A percentile compares a stretch with the other conserved stretches of the same genome.
Evolutionary conservation across 306 rosid species (phyloP).

Genomic region (Gynostemma pentaphyllum): DNA sequence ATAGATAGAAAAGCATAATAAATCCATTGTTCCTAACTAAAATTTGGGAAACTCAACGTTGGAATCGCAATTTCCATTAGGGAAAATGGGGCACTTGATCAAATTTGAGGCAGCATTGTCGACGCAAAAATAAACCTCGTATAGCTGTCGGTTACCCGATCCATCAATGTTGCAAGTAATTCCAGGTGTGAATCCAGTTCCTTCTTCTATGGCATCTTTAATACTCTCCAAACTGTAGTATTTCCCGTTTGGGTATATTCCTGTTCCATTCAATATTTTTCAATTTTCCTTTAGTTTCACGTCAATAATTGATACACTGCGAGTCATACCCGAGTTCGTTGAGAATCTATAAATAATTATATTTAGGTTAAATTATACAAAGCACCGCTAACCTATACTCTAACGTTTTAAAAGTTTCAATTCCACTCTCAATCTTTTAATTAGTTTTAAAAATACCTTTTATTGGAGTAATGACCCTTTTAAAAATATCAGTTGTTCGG

Average conservation of each 20-base stretch:
- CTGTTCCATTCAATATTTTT: slow-evolving; percentile 15
- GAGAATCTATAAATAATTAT: no score
- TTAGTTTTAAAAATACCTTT: no score
- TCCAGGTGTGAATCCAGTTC: slow-evolving; percentile 30
- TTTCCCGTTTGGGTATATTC: slow-evolving; percentile 48
- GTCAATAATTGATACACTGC: neutral
- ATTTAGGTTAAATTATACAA: no score
- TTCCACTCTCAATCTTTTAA: no score
- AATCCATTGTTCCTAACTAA: slow-evolving; percentile 11
- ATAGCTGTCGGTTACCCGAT: slow-evolving; percentile 31
- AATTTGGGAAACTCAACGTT: slow-evolving; percentile 40
- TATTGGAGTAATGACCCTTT: no score
- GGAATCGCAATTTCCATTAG: slow-evolving; percentile 27
- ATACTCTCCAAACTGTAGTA: slow-evolving; percentile 34
- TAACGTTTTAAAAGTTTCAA: no score
- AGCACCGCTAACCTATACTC: no score
- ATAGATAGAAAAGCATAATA: no score
- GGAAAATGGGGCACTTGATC: slow-evolving; percentile 49
- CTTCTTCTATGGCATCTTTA: slow-evolving; percentile 37
- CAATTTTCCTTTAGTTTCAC: neutral
- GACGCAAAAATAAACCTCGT: slow-evolving; percentile 54
- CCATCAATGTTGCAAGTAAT: slow-evolving; percentile 51
- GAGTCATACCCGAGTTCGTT: no score
- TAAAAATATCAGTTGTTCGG: no score
- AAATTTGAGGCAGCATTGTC: slow-evolving; percentile 42